Conservation (phyloP, 2,329 filamentous ascomycete species). For the Didymella exigua region DNA sequence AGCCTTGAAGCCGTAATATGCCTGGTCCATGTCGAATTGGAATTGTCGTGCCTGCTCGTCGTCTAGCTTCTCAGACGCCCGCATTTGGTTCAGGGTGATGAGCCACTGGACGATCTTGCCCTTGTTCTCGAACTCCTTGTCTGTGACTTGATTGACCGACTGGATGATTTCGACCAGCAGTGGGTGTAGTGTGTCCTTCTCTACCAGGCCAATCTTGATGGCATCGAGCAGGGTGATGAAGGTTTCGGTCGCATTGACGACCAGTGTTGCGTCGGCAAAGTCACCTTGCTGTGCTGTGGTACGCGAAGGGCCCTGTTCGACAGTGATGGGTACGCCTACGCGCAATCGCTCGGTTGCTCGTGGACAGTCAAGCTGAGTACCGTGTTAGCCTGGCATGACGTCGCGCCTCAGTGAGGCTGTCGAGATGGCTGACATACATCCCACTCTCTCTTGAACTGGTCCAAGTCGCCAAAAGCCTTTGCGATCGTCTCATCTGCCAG, state of each 20-base stretch:
- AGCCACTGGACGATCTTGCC: constrained; percentile 99
- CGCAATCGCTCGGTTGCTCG: constrained; percentile 90
- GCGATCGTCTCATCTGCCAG: constrained; percentile 89
- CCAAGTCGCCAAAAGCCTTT: constrained; percentile 83
- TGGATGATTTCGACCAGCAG: constrained; percentile 95
- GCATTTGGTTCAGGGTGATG: constrained; percentile 97
- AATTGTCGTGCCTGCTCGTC: constrained; percentile 88
- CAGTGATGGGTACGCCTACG: constrained; percentile 88
- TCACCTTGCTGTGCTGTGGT: constrained; percentile 45
- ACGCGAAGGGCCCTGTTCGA: constrained; percentile 62
- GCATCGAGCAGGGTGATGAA: constrained; percentile 99
- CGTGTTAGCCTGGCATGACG: constrained; percentile 19
- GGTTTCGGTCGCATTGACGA: constrained; percentile 91
- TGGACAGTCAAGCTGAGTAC: constrained; percentile 81
- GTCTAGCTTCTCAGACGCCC: constrained; percentile 85
- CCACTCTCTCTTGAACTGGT: constrained; percentile 91
- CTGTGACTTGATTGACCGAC: constrained; percentile 95
- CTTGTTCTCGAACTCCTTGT: constrained; percentile 90
- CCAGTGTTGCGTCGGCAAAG: constrained; percentile 66
- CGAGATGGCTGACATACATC: constrained; percentile 65
- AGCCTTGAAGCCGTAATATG: constrained; percentile 91
- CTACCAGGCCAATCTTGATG: constrained; percentile 85
- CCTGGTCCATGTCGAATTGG: constrained; percentile 90
- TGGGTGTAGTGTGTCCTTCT: constrained; percentile 96
- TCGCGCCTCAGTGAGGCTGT: background rate